Base-by-base conservation (phyloP, 2,329 filamentous ascomycete genomes). In the Pseudocercospora fuligena region DNA sequence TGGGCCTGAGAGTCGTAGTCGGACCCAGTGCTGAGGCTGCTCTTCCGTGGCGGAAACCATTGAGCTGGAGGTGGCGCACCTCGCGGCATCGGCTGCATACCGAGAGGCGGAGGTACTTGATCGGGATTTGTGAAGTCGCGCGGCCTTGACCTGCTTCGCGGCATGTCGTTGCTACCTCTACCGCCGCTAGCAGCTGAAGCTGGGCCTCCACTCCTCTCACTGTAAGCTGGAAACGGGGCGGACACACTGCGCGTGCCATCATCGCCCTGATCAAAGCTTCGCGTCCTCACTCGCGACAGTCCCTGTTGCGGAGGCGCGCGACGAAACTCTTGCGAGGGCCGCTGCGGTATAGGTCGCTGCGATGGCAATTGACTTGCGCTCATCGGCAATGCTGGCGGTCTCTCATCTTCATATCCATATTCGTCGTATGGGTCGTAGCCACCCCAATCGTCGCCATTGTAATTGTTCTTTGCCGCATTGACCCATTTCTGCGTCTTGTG, bases 401-500 rank as follows among this genome's bases (percentile, higher is more conserved):
- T 40, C 81, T 80, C 78, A 36, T 81, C 78, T 49, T 83, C 80
- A 40, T 86, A 84, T 47, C 87, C 85, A 69, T 85, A 84, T 65
- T 86, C 83, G 63, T 86, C 83, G 62, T 88, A 85, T 58, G 86
- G 85, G 70, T 85, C 83, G 69, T 82, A 83, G 51, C 88, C 90
- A 40, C 93, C 94, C 94, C 94, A 97, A 76, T 97, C 94, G 74
- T 96, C 93, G 69, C 94, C 94, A 74, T 94, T 94, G 76, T 98
- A 98, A 76, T 88, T 92, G 73, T 91, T 89, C 66, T 88, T 85
- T 79, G 94, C 94, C 40, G 94, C 94, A 75, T 97, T 91, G 43
- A 94, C 90, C 94, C 94, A 98, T 86, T 97, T 97, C 80, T 90
- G 92, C 63, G 94, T 97, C 82, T 97, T 97, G 64, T 89, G 87